Base-by-base conservation (phyloP, 495 filamentous ascomycete genomes). In the Terfezia claveryi region DNA sequence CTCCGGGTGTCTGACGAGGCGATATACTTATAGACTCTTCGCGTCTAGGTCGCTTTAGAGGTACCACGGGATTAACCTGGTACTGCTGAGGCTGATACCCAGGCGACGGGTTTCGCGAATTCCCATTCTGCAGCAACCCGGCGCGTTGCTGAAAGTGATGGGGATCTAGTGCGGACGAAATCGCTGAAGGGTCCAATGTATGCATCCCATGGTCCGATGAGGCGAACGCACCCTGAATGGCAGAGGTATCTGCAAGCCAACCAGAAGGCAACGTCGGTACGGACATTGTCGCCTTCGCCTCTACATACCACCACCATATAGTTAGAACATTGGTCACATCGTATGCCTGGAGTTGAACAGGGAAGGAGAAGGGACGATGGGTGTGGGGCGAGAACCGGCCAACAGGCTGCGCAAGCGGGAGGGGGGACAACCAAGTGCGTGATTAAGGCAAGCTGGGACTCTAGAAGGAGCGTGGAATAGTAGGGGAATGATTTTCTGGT, bases 1-100 rank as follows among this genome's bases (percentile, higher is more conserved):
- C 80, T 23, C 80, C 80, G 14, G 83, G 80, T 41, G 79, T 77
- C 67, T 79, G 84, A 63, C 81, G 76, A 55, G 88, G 87, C 36
- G 88, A 94, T 70, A 82, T 80, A 54, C 76, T 77, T 59, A 91
- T 75, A 56, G 78, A 83, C 69, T 94, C 87, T 68, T 92, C 86
- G 60, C 77, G 70, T 55, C 87, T 77, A 38, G 83, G 77, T 61
- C 87, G 76, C 67, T 94, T 94, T 4, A 87, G 85, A 54, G 88
- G 88, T 56, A 94, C 78, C 66, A 93, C 79, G 38, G 82, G 74
- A 68, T 87, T 82, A 37, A 81, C 81, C 62, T 82, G 79, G 70
- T 85, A 86, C 61, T 76, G 79, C n/a, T 79, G 75, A 58, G 76
- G 80, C 57, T 77, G 73, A 69, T 85, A 88, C 51, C 80, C 78